These are phyloP conservation scores for Boletellus ananiceps DNA, from an alignment of 768 basidiomycete species.

Conservation along the genomic window DNA sequence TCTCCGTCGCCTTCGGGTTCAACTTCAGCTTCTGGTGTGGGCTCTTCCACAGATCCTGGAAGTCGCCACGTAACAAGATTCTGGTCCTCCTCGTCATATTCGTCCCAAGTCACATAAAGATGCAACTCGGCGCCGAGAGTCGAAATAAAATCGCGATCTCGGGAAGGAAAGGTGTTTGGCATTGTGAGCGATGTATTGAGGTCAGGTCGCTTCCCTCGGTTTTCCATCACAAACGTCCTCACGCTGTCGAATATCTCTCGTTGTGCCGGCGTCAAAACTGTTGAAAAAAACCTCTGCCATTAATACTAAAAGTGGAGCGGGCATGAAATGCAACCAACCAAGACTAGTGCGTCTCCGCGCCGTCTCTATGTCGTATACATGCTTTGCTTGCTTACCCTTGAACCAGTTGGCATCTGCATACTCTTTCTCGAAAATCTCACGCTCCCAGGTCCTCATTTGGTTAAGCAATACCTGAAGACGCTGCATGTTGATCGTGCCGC, in stretches of 20 bases:
- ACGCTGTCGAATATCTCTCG: conserved; percentile 75
- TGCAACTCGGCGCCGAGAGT: conserved; percentile 74
- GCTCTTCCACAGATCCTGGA: conserved; percentile 42
- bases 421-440: conserved; percentile 88
- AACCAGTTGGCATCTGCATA: conserved; percentile 89
- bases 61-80: conserved; percentile 69
- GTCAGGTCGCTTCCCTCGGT: conserved; percentile 31
- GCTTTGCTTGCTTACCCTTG: conserved; percentile 86
- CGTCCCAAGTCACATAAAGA: conserved; percentile 85
- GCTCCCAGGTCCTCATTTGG: conserved; percentile 85
- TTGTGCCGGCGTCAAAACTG: conserved; percentile 71
- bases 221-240: conserved; percentile 63
- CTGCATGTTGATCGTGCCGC: conserved; percentile 72
- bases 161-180: conserved; percentile 73
- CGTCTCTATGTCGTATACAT: conserved; percentile 60
- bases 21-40: conserved; percentile 31
- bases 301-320: neutral
- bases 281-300: neutral
- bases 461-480: conserved; percentile 84
- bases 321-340: conserved; percentile 41
- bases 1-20: conserved; percentile 42
- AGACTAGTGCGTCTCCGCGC: conserved; percentile 55
- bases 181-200: conserved; percentile 50
- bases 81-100: conserved; percentile 79
- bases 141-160: conserved; percentile 76